Percentiles rank a stretch among this genome's conserved stretches.
These are phyloP conservation scores for Trichoderma reesei DNA, from an alignment of 495 filamentous ascomycete genomes.

Conservation along the genomic window DNA sequence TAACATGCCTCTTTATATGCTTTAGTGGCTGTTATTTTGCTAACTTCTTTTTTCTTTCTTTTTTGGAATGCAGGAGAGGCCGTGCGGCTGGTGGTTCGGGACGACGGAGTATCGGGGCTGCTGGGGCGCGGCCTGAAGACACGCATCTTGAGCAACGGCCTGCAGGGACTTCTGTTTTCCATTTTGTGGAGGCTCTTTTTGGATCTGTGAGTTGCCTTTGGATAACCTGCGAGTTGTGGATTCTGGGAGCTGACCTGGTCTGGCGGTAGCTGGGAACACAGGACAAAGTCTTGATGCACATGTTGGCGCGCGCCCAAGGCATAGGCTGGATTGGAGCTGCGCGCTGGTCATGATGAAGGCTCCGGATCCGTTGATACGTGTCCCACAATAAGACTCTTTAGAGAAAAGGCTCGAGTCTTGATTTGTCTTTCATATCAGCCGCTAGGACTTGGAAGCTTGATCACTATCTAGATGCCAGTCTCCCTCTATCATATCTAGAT, in stretches of 20 bases:
- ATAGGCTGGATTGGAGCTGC: too few species aligned
- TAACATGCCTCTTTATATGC: too few species aligned
- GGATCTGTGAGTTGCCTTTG: constrained; percentile 21
- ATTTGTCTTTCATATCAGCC: too few species aligned
- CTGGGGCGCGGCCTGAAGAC: constrained; percentile 25
- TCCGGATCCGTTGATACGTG: too few species aligned
- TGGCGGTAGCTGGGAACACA: constrained; percentile 15
- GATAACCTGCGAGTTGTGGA: background rate
- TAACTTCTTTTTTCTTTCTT: background rate
- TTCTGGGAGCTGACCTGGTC: background rate
- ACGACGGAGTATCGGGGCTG: constrained; percentile 21
- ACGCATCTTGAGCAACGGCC: constrained; percentile 26
- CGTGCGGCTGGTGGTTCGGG: constrained; percentile 19
- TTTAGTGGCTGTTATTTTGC: too few species aligned
- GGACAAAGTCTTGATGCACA: constrained; percentile 13
- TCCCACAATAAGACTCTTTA: too few species aligned
- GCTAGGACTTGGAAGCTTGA: too few species aligned
- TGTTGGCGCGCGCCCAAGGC: too few species aligned
- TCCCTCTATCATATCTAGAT: too few species aligned
- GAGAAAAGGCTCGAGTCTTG: too few species aligned
- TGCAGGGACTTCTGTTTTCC: constrained; percentile 26
- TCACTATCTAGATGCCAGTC: too few species aligned
- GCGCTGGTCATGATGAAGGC: too few species aligned
- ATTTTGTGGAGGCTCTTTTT: constrained; percentile 27
- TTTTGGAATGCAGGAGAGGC: constrained; percentile 18